Evolutionary conservation across 495 filamentous ascomycete species (phyloP).

Genomic region (Pseudomonodictys pantanalensis): DNA sequence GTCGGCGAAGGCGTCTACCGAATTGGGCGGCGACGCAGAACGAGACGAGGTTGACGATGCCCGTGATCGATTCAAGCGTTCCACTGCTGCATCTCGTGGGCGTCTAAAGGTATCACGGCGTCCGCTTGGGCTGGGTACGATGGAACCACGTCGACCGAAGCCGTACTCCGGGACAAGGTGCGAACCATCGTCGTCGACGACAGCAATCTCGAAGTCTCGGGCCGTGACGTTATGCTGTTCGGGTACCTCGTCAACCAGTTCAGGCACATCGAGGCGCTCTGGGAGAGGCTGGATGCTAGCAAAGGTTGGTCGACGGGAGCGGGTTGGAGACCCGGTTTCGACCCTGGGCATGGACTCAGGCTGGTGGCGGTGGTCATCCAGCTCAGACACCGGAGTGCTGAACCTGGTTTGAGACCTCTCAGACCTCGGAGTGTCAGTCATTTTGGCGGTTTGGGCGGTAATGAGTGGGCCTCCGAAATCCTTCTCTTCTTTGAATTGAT

Average conservation of each 20-base stretch:
- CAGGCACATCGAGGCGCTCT: conserved; percentile 46
- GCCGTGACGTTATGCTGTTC: conserved; percentile 42
- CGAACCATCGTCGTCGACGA: conserved; percentile 74
- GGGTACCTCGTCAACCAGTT: conserved; percentile 51
- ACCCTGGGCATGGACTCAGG: conserved; percentile 61
- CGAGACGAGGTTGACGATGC: conserved; percentile 61
- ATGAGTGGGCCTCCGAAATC: conserved; percentile 4
- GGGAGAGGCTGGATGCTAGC: conserved; percentile 36
- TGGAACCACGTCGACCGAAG: conserved; percentile 24
- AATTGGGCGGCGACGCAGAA: conserved; percentile 86
- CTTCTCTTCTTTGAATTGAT: neutral
- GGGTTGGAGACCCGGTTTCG: conserved; percentile 46
- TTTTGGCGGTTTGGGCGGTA: conserved; percentile 22
- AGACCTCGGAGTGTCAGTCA: conserved; percentile 58
- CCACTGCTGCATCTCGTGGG: conserved; percentile 42
- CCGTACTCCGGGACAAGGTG: conserved; percentile 36
- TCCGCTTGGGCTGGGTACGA: conserved; percentile 16
- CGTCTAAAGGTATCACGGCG: conserved; percentile 39
- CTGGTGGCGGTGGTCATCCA: conserved; percentile 91
- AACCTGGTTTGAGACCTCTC: conserved; percentile 58
- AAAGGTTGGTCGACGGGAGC: conserved; percentile 42
- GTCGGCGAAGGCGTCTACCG: conserved; percentile 94
- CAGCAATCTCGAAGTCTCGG: conserved; percentile 74
- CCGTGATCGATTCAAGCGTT: conserved; percentile 47
- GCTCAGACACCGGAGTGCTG: conserved; percentile 79